A percentile compares a stretch with the other conserved stretches of the same genome.
Evolutionary conservation across 2,329 filamentous ascomycete genomes (phyloP).

Genomic region (Alternaria rosae): DNA sequence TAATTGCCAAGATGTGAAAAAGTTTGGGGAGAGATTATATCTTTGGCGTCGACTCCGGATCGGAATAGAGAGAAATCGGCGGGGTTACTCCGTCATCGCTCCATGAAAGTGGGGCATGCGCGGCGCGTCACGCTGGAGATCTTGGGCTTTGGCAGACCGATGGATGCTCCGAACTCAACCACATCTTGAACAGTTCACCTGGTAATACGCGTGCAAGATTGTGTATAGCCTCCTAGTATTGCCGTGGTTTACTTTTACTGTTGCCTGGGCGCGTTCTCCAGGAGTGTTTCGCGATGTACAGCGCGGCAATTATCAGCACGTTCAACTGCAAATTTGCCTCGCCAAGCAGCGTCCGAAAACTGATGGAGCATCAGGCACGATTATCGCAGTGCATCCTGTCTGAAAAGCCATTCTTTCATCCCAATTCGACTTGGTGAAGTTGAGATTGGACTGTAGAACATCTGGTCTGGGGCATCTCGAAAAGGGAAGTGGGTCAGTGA

Average conservation of each 20-base stretch:
- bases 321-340: not conserved
- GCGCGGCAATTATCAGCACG: not conserved
- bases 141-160: not conserved
- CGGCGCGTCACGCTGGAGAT: slow-evolving; percentile 6
- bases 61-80: slow-evolving; percentile 37
- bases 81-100: slow-evolving; percentile 48
- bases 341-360: not conserved
- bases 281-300: not conserved
- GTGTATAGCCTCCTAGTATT: rapidly evolving
- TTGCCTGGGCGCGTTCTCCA: not conserved
- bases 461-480: slow-evolving; percentile 11
- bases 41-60: slow-evolving; percentile 38
- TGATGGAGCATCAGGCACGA: not conserved
- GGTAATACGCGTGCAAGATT: not conserved
- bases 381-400: not conserved
- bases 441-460: not conserved
- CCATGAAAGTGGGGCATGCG: slow-evolving; percentile 19
- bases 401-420: not conserved
- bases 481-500: slow-evolving; percentile 25
- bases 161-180: not conserved
- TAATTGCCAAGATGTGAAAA: slow-evolving; percentile 9
- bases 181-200: not conserved
- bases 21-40: slow-evolving; percentile 35
- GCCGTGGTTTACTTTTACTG: too few species aligned
- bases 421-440: not conserved